Conservation (phyloP, 2,329 filamentous ascomycete species). For the Chrysosporium keratinophilum region DNA sequence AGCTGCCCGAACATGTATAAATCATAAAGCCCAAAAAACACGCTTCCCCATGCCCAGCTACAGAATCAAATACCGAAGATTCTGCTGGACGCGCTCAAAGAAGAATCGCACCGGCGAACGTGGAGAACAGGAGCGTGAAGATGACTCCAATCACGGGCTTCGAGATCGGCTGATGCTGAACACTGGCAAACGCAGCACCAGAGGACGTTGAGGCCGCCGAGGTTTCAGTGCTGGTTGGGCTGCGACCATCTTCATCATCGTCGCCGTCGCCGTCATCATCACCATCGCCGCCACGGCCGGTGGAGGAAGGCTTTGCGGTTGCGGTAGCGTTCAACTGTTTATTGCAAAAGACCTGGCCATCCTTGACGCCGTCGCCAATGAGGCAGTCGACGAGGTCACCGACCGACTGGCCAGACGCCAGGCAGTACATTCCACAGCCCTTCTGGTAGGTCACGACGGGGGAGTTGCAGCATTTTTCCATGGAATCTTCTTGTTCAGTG, state of each 20-base stretch:
- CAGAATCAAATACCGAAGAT: too few relatives aligned
- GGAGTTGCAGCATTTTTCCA: conserved; percentile 39
- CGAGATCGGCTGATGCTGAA: conserved; percentile 2
- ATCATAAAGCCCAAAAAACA: too few relatives aligned
- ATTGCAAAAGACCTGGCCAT: conserved; percentile 39
- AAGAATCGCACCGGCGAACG: conserved; percentile 3
- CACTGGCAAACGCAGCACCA: conserved; percentile 1
- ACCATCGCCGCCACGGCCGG: not conserved
- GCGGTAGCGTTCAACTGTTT: conserved; percentile 30
- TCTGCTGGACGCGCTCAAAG: not conserved
- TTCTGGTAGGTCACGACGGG: conserved; percentile 39
- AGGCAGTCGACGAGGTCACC: conserved; percentile 33
- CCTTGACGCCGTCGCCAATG: conserved; percentile 29
- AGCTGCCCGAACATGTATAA: not conserved
- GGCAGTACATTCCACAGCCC: conserved; percentile 45
- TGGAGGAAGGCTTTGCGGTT: conserved; percentile 22
- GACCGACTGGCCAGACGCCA: conserved; percentile 34
- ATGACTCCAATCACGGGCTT: conserved; percentile 10
- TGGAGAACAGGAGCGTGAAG: conserved; percentile 11
- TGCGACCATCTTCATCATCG: not conserved
- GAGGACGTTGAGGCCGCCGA: not conserved
- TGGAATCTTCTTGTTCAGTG: conserved; percentile 23
- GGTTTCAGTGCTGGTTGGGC: conserved; percentile 2
- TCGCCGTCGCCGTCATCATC: conserved; percentile 1
- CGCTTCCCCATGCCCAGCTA: too few relatives aligned